phyloP scores from a whole-genome alignment of 305 asterid species.

The Caryopteris hybrid region DNA sequence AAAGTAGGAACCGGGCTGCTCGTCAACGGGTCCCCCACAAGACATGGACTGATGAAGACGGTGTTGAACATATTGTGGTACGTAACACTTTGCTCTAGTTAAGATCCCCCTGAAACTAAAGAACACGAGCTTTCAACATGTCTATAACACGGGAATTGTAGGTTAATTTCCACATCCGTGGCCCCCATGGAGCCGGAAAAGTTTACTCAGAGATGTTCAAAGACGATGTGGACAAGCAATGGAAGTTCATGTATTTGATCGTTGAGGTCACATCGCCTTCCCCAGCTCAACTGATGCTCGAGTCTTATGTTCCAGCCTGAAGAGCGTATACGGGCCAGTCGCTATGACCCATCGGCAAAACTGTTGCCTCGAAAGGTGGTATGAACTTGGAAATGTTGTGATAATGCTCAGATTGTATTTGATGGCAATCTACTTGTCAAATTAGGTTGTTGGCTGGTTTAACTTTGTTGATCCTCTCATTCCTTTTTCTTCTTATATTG shows the following conservation, averaged over 20 bases:
- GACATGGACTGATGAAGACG: slow-evolving; percentile 81
- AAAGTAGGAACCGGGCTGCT: slow-evolving; percentile 90
- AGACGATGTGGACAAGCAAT: slow-evolving; percentile 70
- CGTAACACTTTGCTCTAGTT: slow-evolving; percentile 1
- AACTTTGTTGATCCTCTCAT: not conserved
- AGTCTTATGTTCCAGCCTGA: slow-evolving; percentile 83
- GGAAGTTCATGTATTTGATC: slow-evolving; percentile 79
- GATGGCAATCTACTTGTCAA: slow-evolving; percentile 5
- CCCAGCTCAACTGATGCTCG: slow-evolving; percentile 75
- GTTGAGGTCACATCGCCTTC: slow-evolving; percentile 74
- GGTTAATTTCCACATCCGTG: slow-evolving; percentile 86
- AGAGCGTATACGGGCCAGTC: not conserved
- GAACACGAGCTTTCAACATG: not conserved
- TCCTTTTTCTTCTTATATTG: not conserved
- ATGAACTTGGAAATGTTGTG: not conserved
- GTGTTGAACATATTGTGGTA: slow-evolving; percentile 80
- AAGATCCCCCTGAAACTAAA: not conserved
- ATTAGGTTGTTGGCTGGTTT: not conserved
- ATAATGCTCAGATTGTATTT: slow-evolving; percentile 6
- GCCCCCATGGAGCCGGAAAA: slow-evolving; percentile 86
- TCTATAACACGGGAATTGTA: slow-evolving; percentile 20
- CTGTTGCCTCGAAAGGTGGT: not conserved
- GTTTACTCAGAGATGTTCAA: slow-evolving; percentile 86
- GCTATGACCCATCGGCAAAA: not conserved
- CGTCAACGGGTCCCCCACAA: slow-evolving; percentile 84